Evolutionary conservation across 2,329 filamentous ascomycete genomes (phyloP), one percentile per base, ranked within the genome.

Genomic region (Fusarium chaquense): DNA sequence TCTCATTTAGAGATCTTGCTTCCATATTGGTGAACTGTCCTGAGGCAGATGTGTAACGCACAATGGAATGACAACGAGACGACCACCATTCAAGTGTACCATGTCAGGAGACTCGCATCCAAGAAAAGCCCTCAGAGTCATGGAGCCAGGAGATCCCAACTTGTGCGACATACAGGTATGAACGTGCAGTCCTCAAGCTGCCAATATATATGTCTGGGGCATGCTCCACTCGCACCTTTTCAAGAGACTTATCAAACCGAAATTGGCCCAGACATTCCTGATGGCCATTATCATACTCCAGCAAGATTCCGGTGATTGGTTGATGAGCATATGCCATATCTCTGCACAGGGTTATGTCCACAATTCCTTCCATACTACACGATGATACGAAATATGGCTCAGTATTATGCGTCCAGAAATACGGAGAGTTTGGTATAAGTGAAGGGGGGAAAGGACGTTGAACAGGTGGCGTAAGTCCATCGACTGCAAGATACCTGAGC

Each of bases 351-450:
- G 36, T 57, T 18, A 68, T 43, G 28, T 53, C 43, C 35, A 57
- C 22, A 11, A 63, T 24, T 4, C 58, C 62, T 45, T 59, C 20
- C 50, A 66, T 63, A 12, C 12, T 57, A 32, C 58, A 66, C 16
- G 53, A 68, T 32, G 62, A 68, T 28, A 68, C 45, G 5, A 68
- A 59, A 51, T 54, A 63, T 24, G 54, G 7, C 35, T 59, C 54
- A 20, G 26, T 47, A 13, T 44, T 53, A 16, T 56, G 36, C 3
- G 62, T 66, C 50, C 40, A 68, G 41, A 57, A 59, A 15, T 7
- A 63, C 1, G 62, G 62, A 20, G 54, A 16, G 4, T 63, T 63
- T 1, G 54, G 65, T 53, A 59, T 18, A 16, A 65, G 53, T 5
- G 58, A 66, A 1, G 32, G 2, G 6, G 58, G 62, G 1, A 63